These are phyloP conservation scores for Aspergillus calidoustus DNA, from an alignment of 2,329 filamentous ascomycete genomes.

Conservation along the genomic window DNA sequence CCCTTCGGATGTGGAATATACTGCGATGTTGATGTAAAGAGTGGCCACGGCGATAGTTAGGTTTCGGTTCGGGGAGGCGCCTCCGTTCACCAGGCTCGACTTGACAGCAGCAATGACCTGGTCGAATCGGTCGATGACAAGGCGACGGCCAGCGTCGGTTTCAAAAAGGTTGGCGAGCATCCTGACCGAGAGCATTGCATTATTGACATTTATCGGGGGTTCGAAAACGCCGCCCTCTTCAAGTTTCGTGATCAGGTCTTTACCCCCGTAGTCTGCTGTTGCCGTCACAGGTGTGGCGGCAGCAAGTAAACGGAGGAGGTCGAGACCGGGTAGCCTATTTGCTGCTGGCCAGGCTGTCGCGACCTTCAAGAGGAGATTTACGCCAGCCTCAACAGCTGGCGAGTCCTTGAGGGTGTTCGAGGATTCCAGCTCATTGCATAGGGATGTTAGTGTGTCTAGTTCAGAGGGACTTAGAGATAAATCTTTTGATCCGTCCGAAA, in stretches of 20 bases:
- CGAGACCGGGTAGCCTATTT: constrained; percentile 81
- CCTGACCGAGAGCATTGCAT: constrained; percentile 83
- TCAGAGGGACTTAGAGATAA: constrained; percentile 75
- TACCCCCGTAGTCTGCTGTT: constrained; percentile 57
- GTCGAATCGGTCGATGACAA: constrained; percentile 64
- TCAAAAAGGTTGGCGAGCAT: constrained; percentile 83
- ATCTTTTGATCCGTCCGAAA: constrained; percentile 73
- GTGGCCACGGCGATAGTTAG: constrained; percentile 82
- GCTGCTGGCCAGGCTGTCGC: constrained; percentile 78
- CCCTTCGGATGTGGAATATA: constrained; percentile 64
- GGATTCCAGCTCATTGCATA: constrained; percentile 67
- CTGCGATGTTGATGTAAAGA: constrained; percentile 80
- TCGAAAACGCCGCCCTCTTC: constrained; percentile 63
- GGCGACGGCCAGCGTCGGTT: constrained; percentile 69
- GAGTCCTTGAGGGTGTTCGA: constrained; percentile 46
- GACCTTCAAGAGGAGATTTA: constrained; percentile 72
- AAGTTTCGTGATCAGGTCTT: constrained; percentile 66
- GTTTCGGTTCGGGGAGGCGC: constrained; percentile 69
- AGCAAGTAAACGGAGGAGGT: constrained; percentile 82
- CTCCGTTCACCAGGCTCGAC: constrained; percentile 60
- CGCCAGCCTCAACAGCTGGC: constrained; percentile 55
- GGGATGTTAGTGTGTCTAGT: constrained; percentile 62
- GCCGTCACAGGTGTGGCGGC: constrained; percentile 70
- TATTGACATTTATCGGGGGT: constrained; percentile 71
- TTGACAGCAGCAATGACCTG: constrained; percentile 67